phyloP scores from a whole-genome alignment of 345 rosid genomes.

The Ailanthus altissimus region DNA sequence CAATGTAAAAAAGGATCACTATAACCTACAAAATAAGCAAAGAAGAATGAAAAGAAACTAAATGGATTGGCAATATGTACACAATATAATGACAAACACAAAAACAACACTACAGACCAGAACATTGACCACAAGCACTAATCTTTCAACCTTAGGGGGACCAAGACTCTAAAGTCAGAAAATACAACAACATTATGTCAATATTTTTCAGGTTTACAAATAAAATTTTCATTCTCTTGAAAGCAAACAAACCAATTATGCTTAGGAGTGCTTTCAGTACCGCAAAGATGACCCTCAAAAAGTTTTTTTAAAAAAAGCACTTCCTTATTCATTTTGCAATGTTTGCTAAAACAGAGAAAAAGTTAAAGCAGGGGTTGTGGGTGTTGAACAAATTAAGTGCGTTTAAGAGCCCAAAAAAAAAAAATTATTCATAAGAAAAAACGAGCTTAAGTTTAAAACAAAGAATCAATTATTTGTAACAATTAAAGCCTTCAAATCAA shows the following conservation, averaged over 20 bases:
- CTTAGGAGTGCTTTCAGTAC: neutral
- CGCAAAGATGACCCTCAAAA: neutral
- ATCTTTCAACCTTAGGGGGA: neutral
- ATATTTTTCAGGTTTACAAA: too few species aligned
- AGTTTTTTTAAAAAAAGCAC: neutral
- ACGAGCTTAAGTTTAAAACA: too few species aligned
- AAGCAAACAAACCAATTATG: too few species aligned
- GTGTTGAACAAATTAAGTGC: neutral
- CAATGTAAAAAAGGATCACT: neutral
- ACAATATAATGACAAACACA: neutral
- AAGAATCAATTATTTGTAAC: too few species aligned
- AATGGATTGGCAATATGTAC: neutral
- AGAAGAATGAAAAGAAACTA: neutral
- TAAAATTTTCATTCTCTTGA: too few species aligned
- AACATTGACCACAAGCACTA: neutral
- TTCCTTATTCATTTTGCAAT: neutral
- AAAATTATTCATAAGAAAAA: too few species aligned
- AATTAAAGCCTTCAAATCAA: too few species aligned
- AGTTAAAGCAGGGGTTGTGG: neutral
- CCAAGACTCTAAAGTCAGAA: neutral
- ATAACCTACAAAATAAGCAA: neutral
- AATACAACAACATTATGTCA: neutral
- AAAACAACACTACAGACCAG: neutral
- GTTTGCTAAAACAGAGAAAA: neutral
- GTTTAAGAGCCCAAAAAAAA: neutral